Conservation (phyloP, 2,329 filamentous ascomycete genomes). For the Verticillium alfalfae region DNA sequence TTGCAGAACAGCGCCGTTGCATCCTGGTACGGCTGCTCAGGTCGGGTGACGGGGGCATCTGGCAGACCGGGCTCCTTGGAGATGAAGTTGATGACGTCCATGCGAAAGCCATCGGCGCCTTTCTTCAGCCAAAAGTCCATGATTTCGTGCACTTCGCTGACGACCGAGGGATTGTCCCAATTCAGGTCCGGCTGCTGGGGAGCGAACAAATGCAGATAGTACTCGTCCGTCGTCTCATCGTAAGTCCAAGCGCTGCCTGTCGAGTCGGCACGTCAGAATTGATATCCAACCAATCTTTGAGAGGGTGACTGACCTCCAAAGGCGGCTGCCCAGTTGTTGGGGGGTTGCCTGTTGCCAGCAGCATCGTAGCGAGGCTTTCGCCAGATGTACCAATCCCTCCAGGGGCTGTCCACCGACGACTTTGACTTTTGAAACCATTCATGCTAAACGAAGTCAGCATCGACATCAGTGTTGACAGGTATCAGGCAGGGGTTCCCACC, state of each 20-base stretch:
- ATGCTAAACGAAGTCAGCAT: constrained; percentile 36
- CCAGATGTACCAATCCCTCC: constrained; percentile 60
- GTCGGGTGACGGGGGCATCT: constrained; percentile 42
- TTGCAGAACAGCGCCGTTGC: constrained; percentile 52
- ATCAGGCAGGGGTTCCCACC: background rate
- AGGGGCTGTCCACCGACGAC: constrained; percentile 51
- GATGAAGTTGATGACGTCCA: constrained; percentile 65
- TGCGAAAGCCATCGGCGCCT: constrained; percentile 63
- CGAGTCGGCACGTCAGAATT: background rate
- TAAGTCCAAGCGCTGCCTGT: constrained; percentile 53
- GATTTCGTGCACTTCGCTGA: constrained; percentile 62
- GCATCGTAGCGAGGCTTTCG: constrained; percentile 37
- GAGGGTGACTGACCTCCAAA: constrained; percentile 34
- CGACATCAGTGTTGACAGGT: background rate
- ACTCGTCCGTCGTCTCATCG: constrained; percentile 59
- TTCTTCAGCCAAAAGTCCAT: constrained; percentile 70
- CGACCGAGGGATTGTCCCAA: constrained; percentile 62
- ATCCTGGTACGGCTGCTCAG: constrained; percentile 41
- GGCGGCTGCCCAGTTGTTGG: constrained; percentile 63
- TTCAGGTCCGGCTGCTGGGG: constrained; percentile 71
- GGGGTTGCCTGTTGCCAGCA: constrained; percentile 54
- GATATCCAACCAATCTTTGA: too few relatives aligned
- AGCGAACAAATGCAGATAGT: constrained; percentile 67
- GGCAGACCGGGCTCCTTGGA: constrained; percentile 51
- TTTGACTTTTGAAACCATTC: constrained; percentile 62